Percentiles rank a stretch among this genome's conserved stretches.
phyloP scores from a whole-genome alignment of 2,329 filamentous ascomycete genomes.

The Diplodia corticola region DNA sequence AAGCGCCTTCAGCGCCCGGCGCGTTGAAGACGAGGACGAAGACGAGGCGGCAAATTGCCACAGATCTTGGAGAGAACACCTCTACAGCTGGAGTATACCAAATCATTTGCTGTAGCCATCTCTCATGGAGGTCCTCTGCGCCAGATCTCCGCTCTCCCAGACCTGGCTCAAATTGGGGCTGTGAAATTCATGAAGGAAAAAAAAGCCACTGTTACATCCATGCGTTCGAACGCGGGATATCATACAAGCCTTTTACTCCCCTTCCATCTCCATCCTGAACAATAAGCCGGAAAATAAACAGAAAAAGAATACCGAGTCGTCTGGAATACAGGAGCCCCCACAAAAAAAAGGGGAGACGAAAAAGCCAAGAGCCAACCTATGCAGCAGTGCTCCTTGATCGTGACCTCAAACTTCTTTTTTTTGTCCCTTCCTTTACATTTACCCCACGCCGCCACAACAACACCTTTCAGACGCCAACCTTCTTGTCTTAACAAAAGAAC shows the following conservation, averaged over 20 bases:
- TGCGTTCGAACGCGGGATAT: constrained; percentile 17
- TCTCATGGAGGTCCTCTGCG: too few relatives aligned
- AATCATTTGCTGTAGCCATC: too few relatives aligned
- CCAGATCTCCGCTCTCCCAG: too few relatives aligned
- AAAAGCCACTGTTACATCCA: neutral
- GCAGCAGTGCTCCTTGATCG: neutral
- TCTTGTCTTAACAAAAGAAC: too few relatives aligned
- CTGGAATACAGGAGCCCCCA: neutral
- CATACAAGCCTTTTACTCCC: constrained; percentile 1
- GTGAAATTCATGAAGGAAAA: too few relatives aligned
- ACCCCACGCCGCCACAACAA: neutral
- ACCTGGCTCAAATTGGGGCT: too few relatives aligned
- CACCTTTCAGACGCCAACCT: neutral
- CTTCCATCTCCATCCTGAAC: neutral
- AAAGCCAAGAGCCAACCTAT: neutral
- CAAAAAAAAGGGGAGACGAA: neutral
- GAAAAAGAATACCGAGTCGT: neutral
- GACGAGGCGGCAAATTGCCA: too few relatives aligned
- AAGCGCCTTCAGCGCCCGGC: too few relatives aligned
- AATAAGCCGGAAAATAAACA: neutral
- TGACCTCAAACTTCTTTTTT: neutral
- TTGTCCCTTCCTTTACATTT: neutral
- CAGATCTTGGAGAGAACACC: too few relatives aligned
- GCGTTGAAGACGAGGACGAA: too few relatives aligned
- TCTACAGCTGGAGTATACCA: too few relatives aligned